A percentile compares a stretch with the other conserved stretches of the same genome.
These are phyloP conservation scores for Phytophthora pseudosyringae DNA, from an alignment of 352 stramenopile species.

Conservation along the genomic window DNA sequence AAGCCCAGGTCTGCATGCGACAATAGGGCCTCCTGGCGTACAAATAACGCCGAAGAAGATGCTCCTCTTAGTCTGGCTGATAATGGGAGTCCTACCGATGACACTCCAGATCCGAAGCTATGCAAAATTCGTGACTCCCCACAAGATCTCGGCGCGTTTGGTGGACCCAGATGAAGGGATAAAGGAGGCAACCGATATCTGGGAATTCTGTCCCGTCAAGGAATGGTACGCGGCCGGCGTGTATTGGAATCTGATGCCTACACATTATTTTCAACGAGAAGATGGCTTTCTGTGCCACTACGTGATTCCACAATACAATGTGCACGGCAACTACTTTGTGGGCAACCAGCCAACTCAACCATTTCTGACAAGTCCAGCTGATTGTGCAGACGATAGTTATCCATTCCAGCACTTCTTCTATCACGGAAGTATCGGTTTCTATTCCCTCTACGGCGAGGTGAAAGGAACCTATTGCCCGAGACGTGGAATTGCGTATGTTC, in stretches of 20 bases:
- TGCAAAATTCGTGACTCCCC: conserved; percentile 21
- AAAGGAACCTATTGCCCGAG: conserved; percentile 24
- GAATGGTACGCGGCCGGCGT: conserved; percentile 21
- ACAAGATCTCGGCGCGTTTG: conserved; percentile 26
- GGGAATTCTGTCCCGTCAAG: conserved; percentile 15
- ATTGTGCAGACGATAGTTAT: conserved; percentile 15
- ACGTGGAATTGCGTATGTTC: conserved; percentile 11
- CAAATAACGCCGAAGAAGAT: conserved; percentile 4
- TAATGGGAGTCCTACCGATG: conserved; percentile 29
- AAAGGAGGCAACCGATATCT: conserved; percentile 8
- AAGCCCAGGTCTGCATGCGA: neutral
- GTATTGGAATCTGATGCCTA: conserved; percentile 29
- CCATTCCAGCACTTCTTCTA: conserved; percentile 26
- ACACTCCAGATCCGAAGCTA: conserved; percentile 38
- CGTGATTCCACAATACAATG: conserved; percentile 30
- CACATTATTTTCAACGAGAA: conserved; percentile 13
- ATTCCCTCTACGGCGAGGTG: conserved; percentile 22
- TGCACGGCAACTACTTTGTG: conserved; percentile 22
- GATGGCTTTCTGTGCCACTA: conserved; percentile 22
- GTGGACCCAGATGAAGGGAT: neutral
- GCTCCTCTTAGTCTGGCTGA: conserved; percentile 20
- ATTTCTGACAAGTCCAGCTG: conserved; percentile 2
- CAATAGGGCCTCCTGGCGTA: neutral
- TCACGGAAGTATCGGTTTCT: conserved; percentile 24
- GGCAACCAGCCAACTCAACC: conserved; percentile 9